These are phyloP conservation scores for Penicillium soppii DNA, from an alignment of 495 filamentous ascomycete species.

Conservation along the genomic window DNA sequence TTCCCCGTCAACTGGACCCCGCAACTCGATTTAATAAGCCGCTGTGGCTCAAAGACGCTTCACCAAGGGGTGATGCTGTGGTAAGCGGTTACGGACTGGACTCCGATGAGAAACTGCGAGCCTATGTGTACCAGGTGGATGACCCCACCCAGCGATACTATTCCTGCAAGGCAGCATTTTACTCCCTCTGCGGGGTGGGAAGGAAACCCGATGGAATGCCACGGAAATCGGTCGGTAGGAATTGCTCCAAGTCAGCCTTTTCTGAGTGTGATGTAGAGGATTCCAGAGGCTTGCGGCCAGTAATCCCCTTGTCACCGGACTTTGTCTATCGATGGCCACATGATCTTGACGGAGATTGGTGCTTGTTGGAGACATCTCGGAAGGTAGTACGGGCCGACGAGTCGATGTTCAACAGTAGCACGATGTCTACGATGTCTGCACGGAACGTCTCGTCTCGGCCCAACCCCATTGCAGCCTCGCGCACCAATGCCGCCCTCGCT, in stretches of 20 bases:
- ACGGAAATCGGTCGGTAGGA: conserved; percentile 41
- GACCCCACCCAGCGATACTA: conserved; percentile 40
- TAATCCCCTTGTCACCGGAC: conserved; percentile 65
- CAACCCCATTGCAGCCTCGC: conserved; percentile 27
- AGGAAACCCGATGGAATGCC: conserved; percentile 42
- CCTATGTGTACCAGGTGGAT: conserved; percentile 40
- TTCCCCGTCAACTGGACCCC: conserved; percentile 47
- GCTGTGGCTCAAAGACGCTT: conserved; percentile 40
- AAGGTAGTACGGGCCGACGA: conserved; percentile 28
- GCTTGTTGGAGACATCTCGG: conserved; percentile 30
- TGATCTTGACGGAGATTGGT: conserved; percentile 42
- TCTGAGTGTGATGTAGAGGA: conserved; percentile 73
- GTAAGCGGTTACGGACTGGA: conserved; percentile 44
- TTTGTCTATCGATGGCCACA: conserved; percentile 62
- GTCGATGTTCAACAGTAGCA: conserved; percentile 30
- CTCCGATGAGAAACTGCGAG: conserved; percentile 42
- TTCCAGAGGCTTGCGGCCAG: conserved; percentile 63
- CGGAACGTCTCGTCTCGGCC: conserved; percentile 28
- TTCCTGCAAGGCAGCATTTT: conserved; percentile 47
- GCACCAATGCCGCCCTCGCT: conserved; percentile 42
- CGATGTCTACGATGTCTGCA: conserved; percentile 34
- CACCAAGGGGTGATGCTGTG: conserved; percentile 51
- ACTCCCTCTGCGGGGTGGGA: conserved; percentile 52
- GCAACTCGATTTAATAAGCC: conserved; percentile 42
- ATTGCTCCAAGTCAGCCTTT: conserved; percentile 56